Percentiles rank a stretch among this genome's conserved stretches.
Conservation (phyloP, 179 eudicot species). For the Sideroxylon spinosum region DNA sequence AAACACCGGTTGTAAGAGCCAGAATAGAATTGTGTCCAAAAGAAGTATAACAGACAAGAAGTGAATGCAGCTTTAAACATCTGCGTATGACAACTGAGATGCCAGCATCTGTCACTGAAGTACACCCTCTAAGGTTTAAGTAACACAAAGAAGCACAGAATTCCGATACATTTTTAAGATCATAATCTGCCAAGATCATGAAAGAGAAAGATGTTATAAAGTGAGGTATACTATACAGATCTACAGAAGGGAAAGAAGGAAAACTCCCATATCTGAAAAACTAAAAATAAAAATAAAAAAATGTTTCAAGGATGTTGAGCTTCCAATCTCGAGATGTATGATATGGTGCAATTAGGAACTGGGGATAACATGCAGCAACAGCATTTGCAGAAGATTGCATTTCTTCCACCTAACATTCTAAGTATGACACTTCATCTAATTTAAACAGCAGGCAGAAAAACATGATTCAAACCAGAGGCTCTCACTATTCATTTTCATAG, state of each 20-base stretch:
- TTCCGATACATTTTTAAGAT: slow-evolving; percentile 50
- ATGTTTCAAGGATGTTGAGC: background rate
- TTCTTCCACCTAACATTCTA: background rate
- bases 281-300: too few relatives aligned
- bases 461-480: background rate
- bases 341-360: background rate
- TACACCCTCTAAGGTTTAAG: slow-evolving; percentile 71
- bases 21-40: slow-evolving; percentile 55
- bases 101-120: slow-evolving; percentile 68
- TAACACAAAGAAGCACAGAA: slow-evolving; percentile 49
- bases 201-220: slow-evolving; percentile 5
- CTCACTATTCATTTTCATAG: background rate
- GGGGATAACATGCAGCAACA: background rate
- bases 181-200: slow-evolving; percentile 53
- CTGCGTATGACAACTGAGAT: slow-evolving; percentile 49
- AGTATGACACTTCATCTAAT: background rate
- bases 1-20: slow-evolving; percentile 51
- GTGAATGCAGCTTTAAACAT: slow-evolving; percentile 56
- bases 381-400: background rate
- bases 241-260: background rate
- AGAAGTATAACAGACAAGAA: slow-evolving; percentile 63
- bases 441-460: background rate
- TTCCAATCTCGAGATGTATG: background rate
- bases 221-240: background rate
- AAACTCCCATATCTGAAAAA: background rate